Conservation (phyloP, 2,329 filamentous ascomycete genomes). For the Xylariaceae sp. region DNA sequence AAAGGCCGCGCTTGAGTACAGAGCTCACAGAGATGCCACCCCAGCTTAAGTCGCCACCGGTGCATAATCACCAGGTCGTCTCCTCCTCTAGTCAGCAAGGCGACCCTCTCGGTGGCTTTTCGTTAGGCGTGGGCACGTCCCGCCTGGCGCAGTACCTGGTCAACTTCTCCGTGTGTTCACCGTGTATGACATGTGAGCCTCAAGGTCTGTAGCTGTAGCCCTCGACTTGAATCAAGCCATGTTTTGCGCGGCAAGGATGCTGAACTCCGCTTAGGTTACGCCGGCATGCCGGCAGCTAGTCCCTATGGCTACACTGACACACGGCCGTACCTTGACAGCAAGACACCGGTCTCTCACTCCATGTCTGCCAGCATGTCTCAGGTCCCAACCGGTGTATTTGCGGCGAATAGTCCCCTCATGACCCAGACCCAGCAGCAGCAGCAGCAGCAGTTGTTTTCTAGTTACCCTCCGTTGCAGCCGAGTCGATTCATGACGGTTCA, state of each 20-base stretch:
- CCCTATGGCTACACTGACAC: constrained; percentile 24
- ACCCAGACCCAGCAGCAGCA: constrained; percentile 1
- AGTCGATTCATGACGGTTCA: constrained; percentile 28
- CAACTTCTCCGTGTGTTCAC: constrained; percentile 34
- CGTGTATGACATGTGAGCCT: constrained; percentile 34
- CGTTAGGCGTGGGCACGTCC: constrained; percentile 26
- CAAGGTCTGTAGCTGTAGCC: constrained; percentile 31
- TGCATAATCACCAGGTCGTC: constrained; percentile 16
- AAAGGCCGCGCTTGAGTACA: constrained; percentile 24
- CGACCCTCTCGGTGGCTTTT: constrained; percentile 17
- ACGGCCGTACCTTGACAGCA: constrained; percentile 26
- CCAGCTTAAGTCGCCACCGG: constrained; percentile 24
- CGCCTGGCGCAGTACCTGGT: constrained; percentile 34
- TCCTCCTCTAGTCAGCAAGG: constrained; percentile 15
- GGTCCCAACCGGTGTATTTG: constrained; percentile 28
- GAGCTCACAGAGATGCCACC: constrained; percentile 26
- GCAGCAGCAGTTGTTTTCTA: constrained; percentile 29
- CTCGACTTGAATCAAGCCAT: constrained; percentile 4
- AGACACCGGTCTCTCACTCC: constrained; percentile 21
- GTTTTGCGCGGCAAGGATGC: constrained; percentile 14
- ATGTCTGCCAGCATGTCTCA: constrained; percentile 27
- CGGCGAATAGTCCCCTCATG: constrained; percentile 29
- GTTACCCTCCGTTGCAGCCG: constrained; percentile 37
- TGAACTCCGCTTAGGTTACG: constrained; percentile 29
- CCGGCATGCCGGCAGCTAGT: constrained; percentile 24